phyloP scores from a whole-genome alignment of 345 rosid genomes.

The Linum tenue region DNA sequence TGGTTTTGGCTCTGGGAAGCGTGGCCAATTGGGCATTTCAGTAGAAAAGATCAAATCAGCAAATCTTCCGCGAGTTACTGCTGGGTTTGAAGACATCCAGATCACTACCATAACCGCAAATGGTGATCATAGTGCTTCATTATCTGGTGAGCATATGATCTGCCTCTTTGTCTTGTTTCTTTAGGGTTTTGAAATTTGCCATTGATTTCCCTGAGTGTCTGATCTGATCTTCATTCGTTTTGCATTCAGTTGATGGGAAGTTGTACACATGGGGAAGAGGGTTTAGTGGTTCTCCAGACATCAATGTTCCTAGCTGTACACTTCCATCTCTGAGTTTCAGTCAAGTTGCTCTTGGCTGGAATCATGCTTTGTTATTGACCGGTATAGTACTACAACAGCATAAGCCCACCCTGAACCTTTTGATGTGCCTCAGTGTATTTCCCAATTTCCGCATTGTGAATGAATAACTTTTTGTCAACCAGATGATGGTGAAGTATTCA shows the following conservation, averaged over 20 bases:
- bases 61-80: constrained; percentile 39
- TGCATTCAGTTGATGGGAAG: constrained; percentile 45
- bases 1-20: constrained; percentile 80
- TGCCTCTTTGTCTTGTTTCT: background rate
- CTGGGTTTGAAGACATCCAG: constrained; percentile 46
- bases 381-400: constrained; percentile 24
- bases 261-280: constrained; percentile 84
- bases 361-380: constrained; percentile 55
- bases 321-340: constrained; percentile 28
- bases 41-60: constrained; percentile 33
- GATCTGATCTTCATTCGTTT: background rate
- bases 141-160: constrained; percentile 39
- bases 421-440: too few species aligned
- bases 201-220: too few species aligned
- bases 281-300: constrained; percentile 39
- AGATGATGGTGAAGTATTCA: constrained; percentile 53
- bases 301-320: constrained; percentile 36
- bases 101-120: constrained; percentile 50
- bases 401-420: background rate
- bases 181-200: too few species aligned
- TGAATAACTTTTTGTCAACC: constrained; percentile 11
- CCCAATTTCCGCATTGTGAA: background rate
- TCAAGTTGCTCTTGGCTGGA: constrained; percentile 71
- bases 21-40: constrained; percentile 69
- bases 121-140: constrained; percentile 79